Percentiles rank a stretch among this genome's conserved stretches.
phyloP scores from a whole-genome alignment of 2,329 filamentous ascomycete genomes.

The Arthrobotrys conoides region DNA sequence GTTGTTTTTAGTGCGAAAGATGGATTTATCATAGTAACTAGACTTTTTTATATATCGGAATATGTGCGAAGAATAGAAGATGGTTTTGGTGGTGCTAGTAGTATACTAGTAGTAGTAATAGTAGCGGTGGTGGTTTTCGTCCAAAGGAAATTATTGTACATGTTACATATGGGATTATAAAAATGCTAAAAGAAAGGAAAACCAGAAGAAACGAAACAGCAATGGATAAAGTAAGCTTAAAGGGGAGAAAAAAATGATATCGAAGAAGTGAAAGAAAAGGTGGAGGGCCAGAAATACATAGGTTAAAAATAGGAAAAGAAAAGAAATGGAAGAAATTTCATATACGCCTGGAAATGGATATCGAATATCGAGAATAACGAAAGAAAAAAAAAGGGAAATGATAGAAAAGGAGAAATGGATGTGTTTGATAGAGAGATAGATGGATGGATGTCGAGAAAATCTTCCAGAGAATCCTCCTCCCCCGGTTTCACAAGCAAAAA shows the following conservation, averaged over 20 bases:
- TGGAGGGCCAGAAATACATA: constrained; percentile 32
- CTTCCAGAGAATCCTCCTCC: constrained; percentile 55
- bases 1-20: background rate
- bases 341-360: constrained; percentile 58
- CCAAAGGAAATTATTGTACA: constrained; percentile 54
- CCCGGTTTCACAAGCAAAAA: constrained; percentile 28
- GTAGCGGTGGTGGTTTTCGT: constrained; percentile 16
- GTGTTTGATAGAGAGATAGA: constrained; percentile 35
- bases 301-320: background rate
- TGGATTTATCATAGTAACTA: background rate
- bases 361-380: constrained; percentile 22
- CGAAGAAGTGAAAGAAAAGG: constrained; percentile 13
- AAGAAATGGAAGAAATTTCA: constrained; percentile 12
- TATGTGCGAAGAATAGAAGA: constrained; percentile 31
- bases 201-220: no score
- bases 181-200: constrained; percentile 27
- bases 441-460: constrained; percentile 42
- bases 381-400: background rate
- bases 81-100: no score
- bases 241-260: constrained; percentile 18
- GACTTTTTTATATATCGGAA: no score
- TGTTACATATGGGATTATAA: constrained; percentile 46
- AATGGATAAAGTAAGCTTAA: background rate
- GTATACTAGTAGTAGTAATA: no score
- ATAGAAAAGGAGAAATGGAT: constrained; percentile 1